Base-by-base conservation (phyloP, 2,329 filamentous ascomycete species). In the Neoarthrinium moseri region DNA sequence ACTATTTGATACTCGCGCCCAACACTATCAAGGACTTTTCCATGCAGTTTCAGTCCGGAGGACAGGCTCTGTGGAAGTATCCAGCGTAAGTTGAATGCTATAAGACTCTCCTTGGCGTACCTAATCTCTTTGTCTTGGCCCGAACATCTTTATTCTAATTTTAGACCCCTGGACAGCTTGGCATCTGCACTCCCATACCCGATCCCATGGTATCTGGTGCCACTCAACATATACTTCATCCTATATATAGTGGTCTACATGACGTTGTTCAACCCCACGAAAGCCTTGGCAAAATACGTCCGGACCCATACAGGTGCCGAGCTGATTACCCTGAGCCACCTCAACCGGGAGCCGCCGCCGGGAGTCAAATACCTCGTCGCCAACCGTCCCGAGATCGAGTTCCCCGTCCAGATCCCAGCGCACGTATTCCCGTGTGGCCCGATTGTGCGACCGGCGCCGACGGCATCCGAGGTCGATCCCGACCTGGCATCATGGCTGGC, bases 1-100 rank as follows among this genome's bases (percentile, higher is more conserved):
- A 63, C 5, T 65, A 62, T 2, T 51, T 23, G n/a, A 33, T 46
- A 6, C 52, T 77, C 15, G 67, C 68, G 26, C 73, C 73, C 4
- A 76, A 74, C 30, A 63, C 69, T 33, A 42, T 70, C 58, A 51
- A 71, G 49, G 64, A 75, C 56, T 58, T 34, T 13, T 18, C 20
- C n/a, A 33, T 35, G 17, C 12, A 11, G 2, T 13, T 22, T 6
- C 40, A 34, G 18, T 18, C 40, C 8, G 17, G n/a, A 18, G 17
- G 18, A 8, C 17, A 18, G 7, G 27, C 15, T 10, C 22, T 43
- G 27, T 43, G 27, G 27, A 69, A 62, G 49, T 70, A 67, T 40
- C 69, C 70, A 0, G 58, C 60, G 69, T 70, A 51, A 56, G 68
- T 60, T 20, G 8, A 7, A 17, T 18, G 4, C 24, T 15, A n/a